Conservation (phyloP, 1,139 yeast genomes). For the Suhomyces guaymorum region DNA sequence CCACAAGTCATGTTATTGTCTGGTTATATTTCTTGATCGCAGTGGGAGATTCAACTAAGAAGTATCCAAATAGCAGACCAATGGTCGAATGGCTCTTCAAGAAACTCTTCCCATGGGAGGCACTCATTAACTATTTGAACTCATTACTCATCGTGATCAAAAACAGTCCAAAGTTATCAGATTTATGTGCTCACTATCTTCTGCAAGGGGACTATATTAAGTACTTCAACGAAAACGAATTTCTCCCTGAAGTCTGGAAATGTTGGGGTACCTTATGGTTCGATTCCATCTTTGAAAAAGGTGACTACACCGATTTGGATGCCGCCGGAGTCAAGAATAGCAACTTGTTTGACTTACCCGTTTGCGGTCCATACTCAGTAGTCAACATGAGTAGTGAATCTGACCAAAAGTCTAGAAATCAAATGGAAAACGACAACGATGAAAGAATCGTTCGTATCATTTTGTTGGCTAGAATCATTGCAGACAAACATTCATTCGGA, state of each 20-base stretch:
- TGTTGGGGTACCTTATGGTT: conserved; percentile 87
- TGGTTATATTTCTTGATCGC: conserved; percentile 71
- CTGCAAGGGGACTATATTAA: conserved; percentile 32
- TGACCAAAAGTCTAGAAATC: conserved; percentile 25
- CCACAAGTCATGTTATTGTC: conserved; percentile 68
- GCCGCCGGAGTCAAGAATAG: conserved; percentile 58
- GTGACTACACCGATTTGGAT: conserved; percentile 51
- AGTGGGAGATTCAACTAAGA: conserved; percentile 56
- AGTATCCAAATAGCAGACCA: conserved; percentile 47
- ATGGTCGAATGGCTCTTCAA: conserved; percentile 54
- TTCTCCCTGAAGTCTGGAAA: conserved; percentile 74
- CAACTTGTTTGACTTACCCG: conserved; percentile 64
- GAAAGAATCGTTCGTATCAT: conserved; percentile 54
- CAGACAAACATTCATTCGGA: conserved; percentile 54
- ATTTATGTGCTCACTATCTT: conserved; percentile 33
- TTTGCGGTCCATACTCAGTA: conserved; percentile 56
- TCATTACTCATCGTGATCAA: conserved; percentile 41
- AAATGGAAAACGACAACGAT: conserved; percentile 38
- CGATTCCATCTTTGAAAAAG: conserved; percentile 53
- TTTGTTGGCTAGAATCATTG: conserved; percentile 49
- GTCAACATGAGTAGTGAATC: conserved; percentile 17
- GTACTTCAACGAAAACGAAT: conserved; percentile 57
- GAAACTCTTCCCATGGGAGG: conserved; percentile 67
- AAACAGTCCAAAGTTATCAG: conserved; percentile 28
- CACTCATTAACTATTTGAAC: conserved; percentile 61